These are phyloP conservation scores for Artemisia tridentata DNA, from an alignment of 129 eudicot species.

Conservation along the genomic window DNA sequence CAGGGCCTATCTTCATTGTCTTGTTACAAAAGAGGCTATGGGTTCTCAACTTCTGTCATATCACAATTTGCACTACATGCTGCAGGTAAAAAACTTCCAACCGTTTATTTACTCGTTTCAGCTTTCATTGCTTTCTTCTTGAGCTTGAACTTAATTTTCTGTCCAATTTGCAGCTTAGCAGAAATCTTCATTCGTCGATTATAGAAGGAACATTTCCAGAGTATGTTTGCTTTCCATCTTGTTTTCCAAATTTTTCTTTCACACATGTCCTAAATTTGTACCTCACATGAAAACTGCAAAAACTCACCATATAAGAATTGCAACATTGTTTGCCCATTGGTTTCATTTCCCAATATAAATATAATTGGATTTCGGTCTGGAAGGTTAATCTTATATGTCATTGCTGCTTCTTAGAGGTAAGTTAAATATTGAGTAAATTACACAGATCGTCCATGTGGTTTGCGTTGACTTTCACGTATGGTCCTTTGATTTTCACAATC, in stretches of 20 bases:
- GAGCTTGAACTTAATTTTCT: slow-evolving; percentile 14
- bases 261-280: slow-evolving; percentile 5
- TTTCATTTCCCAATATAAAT: neutral
- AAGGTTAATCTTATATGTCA: neutral
- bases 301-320: neutral
- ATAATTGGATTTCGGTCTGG: slow-evolving; percentile 16
- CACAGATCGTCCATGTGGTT: no score
- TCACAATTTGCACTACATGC: slow-evolving; percentile 85
- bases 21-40: slow-evolving; percentile 98
- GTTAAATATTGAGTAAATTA: neutral
- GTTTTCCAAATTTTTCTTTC: neutral
- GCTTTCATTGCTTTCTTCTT: neutral
- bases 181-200: slow-evolving; percentile 89
- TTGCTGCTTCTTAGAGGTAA: neutral
- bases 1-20: slow-evolving; percentile 93
- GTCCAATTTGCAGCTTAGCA: slow-evolving; percentile 72
- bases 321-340: neutral
- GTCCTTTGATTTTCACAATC: neutral
- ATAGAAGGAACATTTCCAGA: slow-evolving; percentile 79
- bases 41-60: slow-evolving; percentile 97
- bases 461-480: no score
- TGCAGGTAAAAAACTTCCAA: slow-evolving; percentile 50
- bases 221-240: slow-evolving; percentile 43
- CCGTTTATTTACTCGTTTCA: neutral
- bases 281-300: slow-evolving; percentile 2